Base-by-base conservation (phyloP, 108 stramenopile genomes). In the Pseudonitzschia pungens region DNA sequence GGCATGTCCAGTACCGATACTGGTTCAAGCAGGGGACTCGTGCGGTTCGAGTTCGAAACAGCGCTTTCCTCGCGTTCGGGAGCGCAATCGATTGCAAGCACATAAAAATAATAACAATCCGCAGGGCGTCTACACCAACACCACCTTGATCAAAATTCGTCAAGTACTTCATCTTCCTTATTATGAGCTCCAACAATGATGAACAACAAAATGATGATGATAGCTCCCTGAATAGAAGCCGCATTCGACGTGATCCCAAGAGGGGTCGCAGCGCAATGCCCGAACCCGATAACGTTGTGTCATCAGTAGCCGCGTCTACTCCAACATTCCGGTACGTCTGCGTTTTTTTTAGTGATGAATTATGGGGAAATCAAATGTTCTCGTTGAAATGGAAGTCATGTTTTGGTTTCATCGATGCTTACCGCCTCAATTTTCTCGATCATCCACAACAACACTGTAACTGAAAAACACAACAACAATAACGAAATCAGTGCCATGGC, bases 241-340 rank as follows among this genome's bases (percentile, higher is more conserved):
- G 33, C 29, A 24, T 62, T 62, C 60, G 60, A 4, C 60, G 60
- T 18, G 60, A 0, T 33, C 60, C 60, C 27, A 62, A 62, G 12
- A 62, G 60, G 32, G n/a, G 60, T 20, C 60, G 60, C 29, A 33
- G 10, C 36, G 6, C 33, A 7, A 62, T 62, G 36, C 60, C 60
- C n/a, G 33, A 62, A 42, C 36, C 60, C 36, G 60, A 62, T 16
- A 62, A 62, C 36, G 60, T 62, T 40, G 32, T n/a, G n/a, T 14
- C 60, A 40, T 21, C 60, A 7, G 60, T 62, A 62, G 3, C 26
- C 11, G 59, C 60, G 60, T 40, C 32, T 32, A 29, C 32, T 2
- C 60, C 60, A 40, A 15, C n/a, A 40, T 62, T 62, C n/a, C 60
- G 60, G 60, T 62, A 62, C 26, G 57, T 27, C 9, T 26, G 14